Conservation (phyloP, 192 early-diverging fungal genomes). For the Umbelopsis sp. region DNA sequence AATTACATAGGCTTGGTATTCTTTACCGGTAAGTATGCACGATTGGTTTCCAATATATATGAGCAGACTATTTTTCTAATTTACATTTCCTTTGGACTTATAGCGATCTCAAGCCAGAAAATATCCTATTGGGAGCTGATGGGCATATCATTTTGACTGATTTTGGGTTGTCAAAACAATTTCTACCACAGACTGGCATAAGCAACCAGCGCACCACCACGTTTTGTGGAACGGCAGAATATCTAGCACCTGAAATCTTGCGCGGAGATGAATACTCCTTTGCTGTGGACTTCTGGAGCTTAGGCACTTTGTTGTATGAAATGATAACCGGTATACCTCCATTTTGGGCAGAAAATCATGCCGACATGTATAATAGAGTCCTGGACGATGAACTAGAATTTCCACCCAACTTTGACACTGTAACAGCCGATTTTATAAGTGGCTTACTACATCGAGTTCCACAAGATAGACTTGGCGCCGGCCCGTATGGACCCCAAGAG, state of each 20-base stretch:
- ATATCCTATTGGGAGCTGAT: slow-evolving; percentile 63
- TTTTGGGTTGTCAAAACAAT: slow-evolving; percentile 76
- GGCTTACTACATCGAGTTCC: slow-evolving; percentile 62
- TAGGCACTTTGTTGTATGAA: slow-evolving; percentile 80
- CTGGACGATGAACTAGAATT: slow-evolving; percentile 55
- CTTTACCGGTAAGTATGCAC: slow-evolving; percentile 53
- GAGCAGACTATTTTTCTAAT: background rate
- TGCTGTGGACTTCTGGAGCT: slow-evolving; percentile 81
- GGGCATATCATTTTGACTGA: slow-evolving; percentile 79
- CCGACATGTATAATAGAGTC: slow-evolving; percentile 57
- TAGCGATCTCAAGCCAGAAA: slow-evolving; percentile 75
- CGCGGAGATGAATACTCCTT: slow-evolving; percentile 72
- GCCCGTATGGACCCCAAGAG: slow-evolving; percentile 59
- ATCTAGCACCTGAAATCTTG: slow-evolving; percentile 87
- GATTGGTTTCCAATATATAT: background rate
- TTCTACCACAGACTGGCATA: slow-evolving; percentile 3
- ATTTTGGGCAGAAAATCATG: slow-evolving; percentile 64
- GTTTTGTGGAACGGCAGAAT: slow-evolving; percentile 89
- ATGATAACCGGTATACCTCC: slow-evolving; percentile 67
- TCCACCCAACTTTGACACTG: slow-evolving; percentile 43
- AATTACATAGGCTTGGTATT: slow-evolving; percentile 68
- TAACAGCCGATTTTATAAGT: slow-evolving; percentile 46
- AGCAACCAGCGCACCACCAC: slow-evolving; percentile 61
- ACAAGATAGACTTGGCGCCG: slow-evolving; percentile 60
- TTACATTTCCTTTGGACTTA: background rate